Evolutionary conservation across 768 basidiomycete genomes (phyloP), one percentile per base, ranked within the genome.

Genomic region (Mycena olivaceomarginata): DNA sequence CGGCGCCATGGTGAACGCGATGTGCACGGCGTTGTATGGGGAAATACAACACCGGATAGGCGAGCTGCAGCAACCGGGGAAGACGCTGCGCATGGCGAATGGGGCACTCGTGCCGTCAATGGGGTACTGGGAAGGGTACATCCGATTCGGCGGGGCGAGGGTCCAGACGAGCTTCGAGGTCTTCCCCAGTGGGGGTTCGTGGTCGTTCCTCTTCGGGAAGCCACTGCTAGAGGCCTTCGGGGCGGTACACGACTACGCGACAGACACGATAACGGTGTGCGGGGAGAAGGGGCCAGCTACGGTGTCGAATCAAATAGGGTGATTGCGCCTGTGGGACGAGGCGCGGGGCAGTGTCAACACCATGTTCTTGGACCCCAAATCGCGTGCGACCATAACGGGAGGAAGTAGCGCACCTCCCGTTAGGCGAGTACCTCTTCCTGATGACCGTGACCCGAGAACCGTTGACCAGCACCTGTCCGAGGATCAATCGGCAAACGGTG

Each of bases 81-180:
- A 68, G 31, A 31, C 31, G 3, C 31, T 31, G 31, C 31, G 31
- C 31, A 31, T 31, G 31, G 87, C 85, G 16, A 80, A 87, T 71
- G 83, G 86, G 1, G n/a, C 22, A 12, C 45, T 83, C 1, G 77
- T 84, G 4, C 72, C 70, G 12, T 82, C 82, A 2, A 12, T 43
- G 15, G 83, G 81, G n/a, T 46, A 41, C 15, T 31, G 31, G 31
- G 31, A 31, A 3, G 31, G 31, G 3, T 31, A 31, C 31, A 31
- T 31, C 31, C 31, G 51, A 6, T 69, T 84, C 37, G 80, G 75
- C 0, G 59, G 59, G 0, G 75, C 75, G 6, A 16, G 56, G n/a
- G 46, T 43, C 1, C 2, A 43, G 5, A 66, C 12, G 20, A 39
- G 51, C 2, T 81, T 84, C 40, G 80, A 84, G 62, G 81, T 84